Evolutionary conservation across 176 grass and related monocot genomes (phyloP).

Genomic region (Hordeum marinum): DNA sequence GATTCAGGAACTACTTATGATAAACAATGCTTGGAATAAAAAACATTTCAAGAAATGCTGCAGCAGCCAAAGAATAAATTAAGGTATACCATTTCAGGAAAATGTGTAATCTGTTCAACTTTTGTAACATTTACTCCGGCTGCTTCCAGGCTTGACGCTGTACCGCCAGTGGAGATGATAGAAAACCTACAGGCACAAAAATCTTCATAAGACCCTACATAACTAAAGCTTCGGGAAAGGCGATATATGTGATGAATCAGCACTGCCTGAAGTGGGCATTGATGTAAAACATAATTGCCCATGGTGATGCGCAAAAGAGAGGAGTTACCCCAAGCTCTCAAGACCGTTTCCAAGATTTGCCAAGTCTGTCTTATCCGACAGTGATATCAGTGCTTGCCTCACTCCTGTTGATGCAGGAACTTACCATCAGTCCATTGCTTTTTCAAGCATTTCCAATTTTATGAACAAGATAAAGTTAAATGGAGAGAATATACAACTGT

Average conservation of each 20-base stretch:
- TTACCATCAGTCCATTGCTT: not conserved
- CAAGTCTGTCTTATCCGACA: conserved; percentile 61
- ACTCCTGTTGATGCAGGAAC: conserved; percentile 17
- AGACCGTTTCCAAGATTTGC: conserved; percentile 55
- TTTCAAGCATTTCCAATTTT: not conserved
- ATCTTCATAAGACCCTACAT: not conserved
- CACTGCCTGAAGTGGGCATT: not conserved
- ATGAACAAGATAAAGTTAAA: not conserved
- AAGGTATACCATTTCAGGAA: conserved; percentile 88
- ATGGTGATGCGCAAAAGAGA: not conserved
- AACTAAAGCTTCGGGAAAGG: not conserved
- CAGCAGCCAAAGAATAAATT: not conserved
- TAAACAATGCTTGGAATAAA: not conserved
- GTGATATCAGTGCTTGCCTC: conserved; percentile 59
- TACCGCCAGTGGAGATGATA: conserved; percentile 91
- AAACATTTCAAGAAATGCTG: not conserved
- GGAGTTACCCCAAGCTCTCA: conserved; percentile 49
- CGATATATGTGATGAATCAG: not conserved
- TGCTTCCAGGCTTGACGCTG: conserved; percentile 76
- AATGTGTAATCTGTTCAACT: conserved; percentile 90
- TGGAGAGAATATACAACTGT: not conserved
- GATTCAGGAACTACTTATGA: not conserved
- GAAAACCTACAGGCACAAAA: conserved; percentile 53
- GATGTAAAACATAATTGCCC: not conserved
- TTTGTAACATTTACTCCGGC: conserved; percentile 75